phyloP scores from a whole-genome alignment of 169 alveolate genomes.

The Ichthyophthirius multifiliis region DNA sequence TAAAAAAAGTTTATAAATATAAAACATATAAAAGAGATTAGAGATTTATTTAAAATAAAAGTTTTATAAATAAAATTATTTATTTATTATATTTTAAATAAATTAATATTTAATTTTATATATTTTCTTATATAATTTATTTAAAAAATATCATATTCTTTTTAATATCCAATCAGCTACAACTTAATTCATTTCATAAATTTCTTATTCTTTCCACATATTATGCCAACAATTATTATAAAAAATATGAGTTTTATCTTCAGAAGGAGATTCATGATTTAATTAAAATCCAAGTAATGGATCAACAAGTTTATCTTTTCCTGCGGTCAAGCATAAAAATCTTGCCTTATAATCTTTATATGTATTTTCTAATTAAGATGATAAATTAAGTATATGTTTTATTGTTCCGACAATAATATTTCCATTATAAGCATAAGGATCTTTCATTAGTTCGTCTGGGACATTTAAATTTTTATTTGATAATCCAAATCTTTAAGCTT shows the following conservation, averaged over 20 bases:
- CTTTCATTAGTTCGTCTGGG: constrained; percentile 17
- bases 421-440: constrained; percentile 27
- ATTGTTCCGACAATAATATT: constrained; percentile 18
- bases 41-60: too few relatives aligned
- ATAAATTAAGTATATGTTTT: background rate
- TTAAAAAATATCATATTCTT: constrained; percentile 28
- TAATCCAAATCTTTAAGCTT: constrained; percentile 8
- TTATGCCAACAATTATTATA: constrained; percentile 41
- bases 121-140: too few relatives aligned
- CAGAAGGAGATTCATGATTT: constrained; percentile 14
- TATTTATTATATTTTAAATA: too few relatives aligned
- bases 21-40: too few relatives aligned
- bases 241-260: constrained; percentile 22
- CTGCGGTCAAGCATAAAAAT: constrained; percentile 23
- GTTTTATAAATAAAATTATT: too few relatives aligned
- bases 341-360: constrained; percentile 8
- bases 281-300: constrained; percentile 10
- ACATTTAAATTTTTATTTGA: constrained; percentile 32
- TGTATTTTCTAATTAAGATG: background rate
- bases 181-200: constrained; percentile 8
- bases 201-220: constrained; percentile 36
- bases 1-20: too few relatives aligned
- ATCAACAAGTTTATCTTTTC: constrained; percentile 34
- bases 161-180: constrained; percentile 24
- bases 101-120: too few relatives aligned